Percentiles rank a stretch among this genome's conserved stretches.
Evolutionary conservation across 768 basidiomycete genomes (phyloP).

Genomic region (Termitomyces eurrhizus): DNA sequence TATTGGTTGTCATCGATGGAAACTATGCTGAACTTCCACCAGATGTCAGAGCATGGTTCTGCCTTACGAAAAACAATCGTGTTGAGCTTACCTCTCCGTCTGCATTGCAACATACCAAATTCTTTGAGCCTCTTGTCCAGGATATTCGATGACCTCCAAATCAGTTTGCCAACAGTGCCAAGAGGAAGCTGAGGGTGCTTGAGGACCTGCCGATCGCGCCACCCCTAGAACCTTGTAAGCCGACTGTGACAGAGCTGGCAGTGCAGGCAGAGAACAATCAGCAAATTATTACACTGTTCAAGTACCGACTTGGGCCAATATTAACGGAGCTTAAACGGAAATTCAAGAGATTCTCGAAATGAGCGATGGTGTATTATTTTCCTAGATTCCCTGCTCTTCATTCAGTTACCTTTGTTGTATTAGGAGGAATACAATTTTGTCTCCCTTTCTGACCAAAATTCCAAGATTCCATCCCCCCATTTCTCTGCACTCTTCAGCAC

Average conservation of each 20-base stretch:
- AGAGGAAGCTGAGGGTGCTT: constrained; percentile 76
- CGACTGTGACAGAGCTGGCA: constrained; percentile 69
- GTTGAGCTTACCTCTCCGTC: constrained; percentile 57
- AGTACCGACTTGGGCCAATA: constrained; percentile 39
- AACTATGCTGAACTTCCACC: constrained; percentile 60
- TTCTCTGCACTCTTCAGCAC: too few species aligned
- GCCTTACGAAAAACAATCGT: constrained; percentile 68
- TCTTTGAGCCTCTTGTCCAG: too few species aligned
- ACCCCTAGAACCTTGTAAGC: constrained; percentile 39
- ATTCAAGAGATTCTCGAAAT: constrained; percentile 37
- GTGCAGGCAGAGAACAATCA: constrained; percentile 81
- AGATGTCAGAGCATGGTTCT: constrained; percentile 93
- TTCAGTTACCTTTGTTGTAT: too few species aligned
- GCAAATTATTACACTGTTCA: constrained; percentile 72
- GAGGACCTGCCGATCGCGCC: constrained; percentile 88
- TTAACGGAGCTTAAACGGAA: too few species aligned
- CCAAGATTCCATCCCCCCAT: too few species aligned
- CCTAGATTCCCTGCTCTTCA: not conserved
- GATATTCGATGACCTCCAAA: constrained; percentile 60
- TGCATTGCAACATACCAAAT: constrained; percentile 41
- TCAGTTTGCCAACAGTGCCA: constrained; percentile 85
- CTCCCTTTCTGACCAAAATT: too few species aligned
- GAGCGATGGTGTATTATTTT: constrained; percentile 55
- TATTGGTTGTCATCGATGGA: constrained; percentile 83
- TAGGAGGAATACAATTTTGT: too few species aligned